phyloP scores from a whole-genome alignment of 1,139 yeast species.

The Zygosaccharomyces pseudobailii region DNA sequence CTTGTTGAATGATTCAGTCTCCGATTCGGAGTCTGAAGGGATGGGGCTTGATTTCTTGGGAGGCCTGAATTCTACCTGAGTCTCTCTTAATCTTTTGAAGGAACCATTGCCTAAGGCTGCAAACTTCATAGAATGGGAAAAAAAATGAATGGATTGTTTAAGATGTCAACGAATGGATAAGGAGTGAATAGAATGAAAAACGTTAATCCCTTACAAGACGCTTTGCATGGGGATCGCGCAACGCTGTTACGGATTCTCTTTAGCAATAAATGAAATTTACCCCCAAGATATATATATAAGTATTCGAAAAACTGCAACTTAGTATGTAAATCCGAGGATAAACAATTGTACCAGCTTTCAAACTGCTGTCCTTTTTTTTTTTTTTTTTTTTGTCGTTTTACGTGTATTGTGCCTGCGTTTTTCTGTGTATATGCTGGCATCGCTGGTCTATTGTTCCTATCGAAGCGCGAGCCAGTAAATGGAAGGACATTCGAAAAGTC shows the following conservation, averaged over 20 bases:
- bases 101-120: conserved; percentile 21
- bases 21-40: conserved; percentile 8
- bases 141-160: conserved; percentile 23
- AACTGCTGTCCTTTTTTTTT: not conserved
- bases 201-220: not conserved
- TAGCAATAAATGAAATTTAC: not conserved
- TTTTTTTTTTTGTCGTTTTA: not conserved
- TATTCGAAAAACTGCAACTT: not conserved
- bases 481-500: not conserved
- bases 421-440: not conserved
- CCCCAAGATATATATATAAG: not conserved
- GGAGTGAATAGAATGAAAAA: not conserved
- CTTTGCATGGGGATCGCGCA: not conserved
- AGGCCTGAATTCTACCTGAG: conserved; percentile 12
- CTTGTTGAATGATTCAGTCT: not conserved
- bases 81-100: conserved; percentile 28
- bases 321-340: not conserved
- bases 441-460: conserved; percentile 2
- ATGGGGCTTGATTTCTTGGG: conserved; percentile 8
- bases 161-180: not conserved
- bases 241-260: not conserved
- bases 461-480: not conserved
- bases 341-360: not conserved
- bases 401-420: not conserved
- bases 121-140: conserved; percentile 52